Conservation (phyloP, 1,139 yeast genomes). For the Petasospora fabianii region DNA sequence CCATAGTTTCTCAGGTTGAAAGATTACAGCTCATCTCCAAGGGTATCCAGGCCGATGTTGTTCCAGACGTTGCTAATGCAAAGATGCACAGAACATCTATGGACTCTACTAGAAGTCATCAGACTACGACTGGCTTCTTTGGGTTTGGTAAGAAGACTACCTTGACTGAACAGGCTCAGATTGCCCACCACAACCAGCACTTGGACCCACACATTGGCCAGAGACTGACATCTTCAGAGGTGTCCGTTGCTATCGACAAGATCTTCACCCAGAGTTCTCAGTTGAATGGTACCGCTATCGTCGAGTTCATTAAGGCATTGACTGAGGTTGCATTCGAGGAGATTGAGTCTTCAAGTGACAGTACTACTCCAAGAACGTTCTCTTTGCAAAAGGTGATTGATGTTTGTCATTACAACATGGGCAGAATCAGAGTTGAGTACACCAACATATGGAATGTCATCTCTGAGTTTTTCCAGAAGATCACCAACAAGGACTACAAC, state of each 20-base stretch:
- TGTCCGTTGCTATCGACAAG: slow-evolving; percentile 82
- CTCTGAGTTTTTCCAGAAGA: slow-evolving; percentile 84
- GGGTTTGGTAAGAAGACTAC: slow-evolving; percentile 42
- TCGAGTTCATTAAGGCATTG: slow-evolving; percentile 81
- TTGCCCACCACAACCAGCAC: slow-evolving; percentile 47
- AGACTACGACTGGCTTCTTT: slow-evolving; percentile 26
- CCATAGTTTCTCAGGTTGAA: slow-evolving; percentile 86
- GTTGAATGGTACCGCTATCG: slow-evolving; percentile 78
- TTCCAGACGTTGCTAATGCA: slow-evolving; percentile 84
- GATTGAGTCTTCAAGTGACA: slow-evolving; percentile 81
- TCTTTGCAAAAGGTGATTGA: slow-evolving; percentile 94
- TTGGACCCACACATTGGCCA: slow-evolving; percentile 53
- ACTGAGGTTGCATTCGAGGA: slow-evolving; percentile 88
- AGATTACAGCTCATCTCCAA: slow-evolving; percentile 83
- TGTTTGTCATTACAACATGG: slow-evolving; percentile 96
- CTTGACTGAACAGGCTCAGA: slow-evolving; percentile 45
- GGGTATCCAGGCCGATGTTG: slow-evolving; percentile 79
- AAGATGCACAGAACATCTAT: slow-evolving; percentile 52
- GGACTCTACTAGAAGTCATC: slow-evolving; percentile 42
- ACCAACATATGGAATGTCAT: slow-evolving; percentile 91
- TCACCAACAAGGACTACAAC: slow-evolving; percentile 72
- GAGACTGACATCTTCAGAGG: slow-evolving; percentile 65
- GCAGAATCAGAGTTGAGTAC: slow-evolving; percentile 95
- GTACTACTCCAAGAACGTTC: slow-evolving; percentile 82
- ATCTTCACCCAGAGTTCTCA: slow-evolving; percentile 81